phyloP scores from a whole-genome alignment of 2,329 filamentous ascomycete species.

The Xylaria sp. region DNA sequence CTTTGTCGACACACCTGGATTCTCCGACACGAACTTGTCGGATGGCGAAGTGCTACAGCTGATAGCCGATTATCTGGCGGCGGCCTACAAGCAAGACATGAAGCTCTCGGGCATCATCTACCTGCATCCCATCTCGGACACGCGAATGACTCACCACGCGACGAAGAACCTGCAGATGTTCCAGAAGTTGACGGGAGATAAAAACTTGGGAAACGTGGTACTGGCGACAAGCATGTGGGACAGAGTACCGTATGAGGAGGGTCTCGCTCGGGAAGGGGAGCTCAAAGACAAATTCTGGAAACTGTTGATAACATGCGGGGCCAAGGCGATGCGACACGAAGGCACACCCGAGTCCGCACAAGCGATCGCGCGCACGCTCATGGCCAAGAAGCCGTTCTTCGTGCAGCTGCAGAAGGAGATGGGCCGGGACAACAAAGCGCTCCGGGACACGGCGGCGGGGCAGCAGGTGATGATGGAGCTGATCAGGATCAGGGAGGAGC shows the following conservation, averaged over 20 bases:
- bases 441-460: conserved; percentile 56
- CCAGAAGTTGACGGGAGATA: conserved; percentile 55
- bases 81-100: conserved; percentile 47
- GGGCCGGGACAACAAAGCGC: conserved; percentile 65
- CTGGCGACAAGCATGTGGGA: conserved; percentile 58
- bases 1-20: conserved; percentile 60
- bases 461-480: conserved; percentile 68
- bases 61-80: conserved; percentile 53
- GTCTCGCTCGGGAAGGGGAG: conserved; percentile 45
- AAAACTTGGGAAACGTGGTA: conserved; percentile 53
- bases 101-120: conserved; percentile 58
- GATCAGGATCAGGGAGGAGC: conserved; percentile 64
- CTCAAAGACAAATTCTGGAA: conserved; percentile 53
- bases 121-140: conserved; percentile 56
- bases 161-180: conserved; percentile 57
- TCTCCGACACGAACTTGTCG: conserved; percentile 56
- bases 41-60: conserved; percentile 58
- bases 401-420: conserved; percentile 74
- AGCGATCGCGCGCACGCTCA: conserved; percentile 38
- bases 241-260: conserved; percentile 46
- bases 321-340: conserved; percentile 42
- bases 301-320: conserved; percentile 50
- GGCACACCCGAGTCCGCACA: conserved; percentile 43
- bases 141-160: conserved; percentile 53
- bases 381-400: conserved; percentile 73